Percentiles rank a stretch among this genome's conserved stretches.
phyloP scores from a whole-genome alignment of 805 yeast genomes.

The Candida namnaoensis region DNA sequence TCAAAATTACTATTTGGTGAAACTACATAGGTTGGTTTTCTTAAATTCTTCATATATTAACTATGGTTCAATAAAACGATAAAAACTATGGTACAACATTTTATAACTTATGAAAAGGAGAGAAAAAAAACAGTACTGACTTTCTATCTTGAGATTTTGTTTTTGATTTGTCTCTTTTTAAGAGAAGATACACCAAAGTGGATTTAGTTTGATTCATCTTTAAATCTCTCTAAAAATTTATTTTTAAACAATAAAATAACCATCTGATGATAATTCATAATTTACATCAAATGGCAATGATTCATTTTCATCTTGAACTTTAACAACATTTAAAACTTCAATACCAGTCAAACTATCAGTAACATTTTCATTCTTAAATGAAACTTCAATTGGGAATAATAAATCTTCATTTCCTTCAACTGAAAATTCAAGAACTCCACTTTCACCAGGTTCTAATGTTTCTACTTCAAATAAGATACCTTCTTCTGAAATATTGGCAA shows the following conservation, averaged over 20 bases:
- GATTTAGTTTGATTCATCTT: neutral
- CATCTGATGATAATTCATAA: constrained; percentile 48
- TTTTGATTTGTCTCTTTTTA: no score
- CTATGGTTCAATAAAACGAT: no score
- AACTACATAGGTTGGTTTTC: no score
- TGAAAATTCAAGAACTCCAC: constrained; percentile 74
- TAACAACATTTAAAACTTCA: constrained; percentile 49
- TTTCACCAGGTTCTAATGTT: constrained; percentile 39
- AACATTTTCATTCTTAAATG: constrained; percentile 42
- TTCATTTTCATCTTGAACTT: constrained; percentile 34
- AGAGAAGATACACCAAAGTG: no score
- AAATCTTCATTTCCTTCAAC: constrained; percentile 75
- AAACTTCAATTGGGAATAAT: constrained; percentile 80
- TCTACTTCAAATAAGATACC: constrained; percentile 64
- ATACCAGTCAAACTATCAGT: constrained; percentile 57
- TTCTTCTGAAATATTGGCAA: constrained; percentile 52
- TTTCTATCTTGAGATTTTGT: no score
- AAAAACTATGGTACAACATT: no score
- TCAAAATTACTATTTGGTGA: no score
- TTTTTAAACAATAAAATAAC: constrained; percentile 39
- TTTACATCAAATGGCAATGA: constrained; percentile 66
- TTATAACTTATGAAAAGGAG: no score
- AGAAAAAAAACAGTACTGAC: no score
- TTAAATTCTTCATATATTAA: no score
- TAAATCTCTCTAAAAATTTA: neutral